Evolutionary conservation across 2,329 filamentous ascomycete genomes (phyloP).

Genomic region (Phyllosticta citribraziliensis): DNA sequence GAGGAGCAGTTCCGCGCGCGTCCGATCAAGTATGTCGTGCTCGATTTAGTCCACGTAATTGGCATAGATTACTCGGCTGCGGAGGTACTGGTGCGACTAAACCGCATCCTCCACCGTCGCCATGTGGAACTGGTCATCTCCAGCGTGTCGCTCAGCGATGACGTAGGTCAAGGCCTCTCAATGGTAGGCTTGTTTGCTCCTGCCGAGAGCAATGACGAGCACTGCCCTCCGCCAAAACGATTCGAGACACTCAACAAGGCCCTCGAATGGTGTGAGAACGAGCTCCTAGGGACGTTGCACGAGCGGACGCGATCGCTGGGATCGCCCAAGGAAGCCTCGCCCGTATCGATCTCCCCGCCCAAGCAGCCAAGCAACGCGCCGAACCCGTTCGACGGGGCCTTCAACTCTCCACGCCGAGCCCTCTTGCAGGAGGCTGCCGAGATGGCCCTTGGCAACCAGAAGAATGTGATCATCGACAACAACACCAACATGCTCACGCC

Average conservation of each 20-base stretch:
- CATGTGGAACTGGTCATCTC: slow-evolving; percentile 75
- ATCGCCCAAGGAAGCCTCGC: slow-evolving; percentile 34
- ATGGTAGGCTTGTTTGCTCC: slow-evolving; percentile 69
- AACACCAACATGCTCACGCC: slow-evolving; percentile 37
- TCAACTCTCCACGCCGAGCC: slow-evolving; percentile 69
- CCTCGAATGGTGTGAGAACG: slow-evolving; percentile 89
- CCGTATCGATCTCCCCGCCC: slow-evolving; percentile 21
- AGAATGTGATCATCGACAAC: slow-evolving; percentile 10
- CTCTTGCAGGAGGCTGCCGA: slow-evolving; percentile 75
- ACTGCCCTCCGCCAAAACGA: slow-evolving; percentile 45
- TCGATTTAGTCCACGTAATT: slow-evolving; percentile 82
- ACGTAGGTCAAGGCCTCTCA: slow-evolving; percentile 67
- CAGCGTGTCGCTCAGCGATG: slow-evolving; percentile 64
- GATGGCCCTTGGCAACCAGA: slow-evolving; percentile 52
- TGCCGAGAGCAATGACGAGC: slow-evolving; percentile 57
- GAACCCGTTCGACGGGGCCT: slow-evolving; percentile 41
- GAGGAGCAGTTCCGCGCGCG: slow-evolving; percentile 67
- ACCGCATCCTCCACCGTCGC: slow-evolving; percentile 67
- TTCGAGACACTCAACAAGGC: slow-evolving; percentile 89
- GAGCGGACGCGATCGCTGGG: slow-evolving; percentile 25
- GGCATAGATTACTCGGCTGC: slow-evolving; percentile 94
- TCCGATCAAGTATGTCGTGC: slow-evolving; percentile 79
- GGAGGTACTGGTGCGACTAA: slow-evolving; percentile 89
- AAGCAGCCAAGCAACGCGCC: slow-evolving; percentile 15
- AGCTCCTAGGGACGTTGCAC: slow-evolving; percentile 61